These are phyloP conservation scores for Candida ovalis DNA, from an alignment of 805 yeast genomes.

Conservation along the genomic window DNA sequence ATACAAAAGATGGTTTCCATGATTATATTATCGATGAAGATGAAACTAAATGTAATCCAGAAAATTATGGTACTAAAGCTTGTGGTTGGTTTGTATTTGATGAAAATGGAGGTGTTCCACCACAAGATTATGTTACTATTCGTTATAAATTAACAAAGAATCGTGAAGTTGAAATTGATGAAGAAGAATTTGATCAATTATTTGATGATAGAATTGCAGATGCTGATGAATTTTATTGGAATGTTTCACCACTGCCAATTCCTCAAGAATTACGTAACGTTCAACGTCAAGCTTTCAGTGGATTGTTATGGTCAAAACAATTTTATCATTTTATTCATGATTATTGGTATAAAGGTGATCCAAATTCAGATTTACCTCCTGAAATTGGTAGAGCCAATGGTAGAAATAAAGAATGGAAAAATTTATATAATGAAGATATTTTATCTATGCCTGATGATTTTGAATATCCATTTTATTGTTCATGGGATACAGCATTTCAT, in stretches of 20 bases:
- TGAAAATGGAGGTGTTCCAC: conserved; percentile 71
- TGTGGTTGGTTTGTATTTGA: conserved; percentile 82
- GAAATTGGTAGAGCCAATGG: conserved; percentile 78
- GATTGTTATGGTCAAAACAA: conserved; percentile 90
- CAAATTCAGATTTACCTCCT: conserved; percentile 68
- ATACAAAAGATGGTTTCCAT: conserved; percentile 88
- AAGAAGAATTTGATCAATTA: conserved; percentile 64
- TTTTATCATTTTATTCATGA: conserved; percentile 82
- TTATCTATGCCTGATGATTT: conserved; percentile 91
- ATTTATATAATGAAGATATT: conserved; percentile 81
- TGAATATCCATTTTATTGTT: conserved; percentile 95
- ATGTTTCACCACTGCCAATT: conserved; percentile 79
- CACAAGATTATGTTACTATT: conserved; percentile 83
- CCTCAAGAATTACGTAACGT: conserved; percentile 74
- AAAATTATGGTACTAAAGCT: conserved; percentile 71
- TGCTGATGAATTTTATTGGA: conserved; percentile 91
- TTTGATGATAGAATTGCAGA: conserved; percentile 75
- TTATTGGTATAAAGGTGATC: conserved; percentile 87
- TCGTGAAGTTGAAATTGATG: conserved; percentile 48
- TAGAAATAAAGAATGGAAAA: conserved; percentile 87
- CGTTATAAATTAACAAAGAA: conserved; percentile 58
- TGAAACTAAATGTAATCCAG: conserved; percentile 65
- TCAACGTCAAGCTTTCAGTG: conserved; percentile 93
- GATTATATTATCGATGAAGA: conserved; percentile 66
- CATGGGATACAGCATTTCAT: conserved; percentile 97